These are phyloP conservation scores for Suillus luteus DNA, from an alignment of 768 basidiomycete genomes.

Conservation along the genomic window DNA sequence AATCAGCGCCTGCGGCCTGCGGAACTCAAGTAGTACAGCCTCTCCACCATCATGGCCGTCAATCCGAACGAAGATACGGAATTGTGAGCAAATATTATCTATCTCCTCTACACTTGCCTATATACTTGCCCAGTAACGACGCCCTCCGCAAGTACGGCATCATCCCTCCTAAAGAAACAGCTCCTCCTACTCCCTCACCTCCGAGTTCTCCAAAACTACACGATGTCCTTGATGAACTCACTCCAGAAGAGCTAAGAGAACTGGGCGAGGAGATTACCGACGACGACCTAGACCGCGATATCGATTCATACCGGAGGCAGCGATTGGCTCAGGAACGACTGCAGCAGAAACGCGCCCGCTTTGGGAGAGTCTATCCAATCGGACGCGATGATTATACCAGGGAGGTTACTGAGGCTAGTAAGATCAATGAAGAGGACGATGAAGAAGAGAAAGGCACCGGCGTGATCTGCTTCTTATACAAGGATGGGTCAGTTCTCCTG, in stretches of 20 bases:
- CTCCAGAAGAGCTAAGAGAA: slow-evolving; percentile 62
- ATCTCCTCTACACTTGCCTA: slow-evolving; percentile 3
- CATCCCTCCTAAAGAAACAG: slow-evolving; percentile 69
- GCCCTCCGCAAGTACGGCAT: slow-evolving; percentile 92
- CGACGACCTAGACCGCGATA: slow-evolving; percentile 74
- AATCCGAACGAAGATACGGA: slow-evolving; percentile 94
- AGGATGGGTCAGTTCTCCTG: slow-evolving; percentile 74
- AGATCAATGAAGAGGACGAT: slow-evolving; percentile 63
- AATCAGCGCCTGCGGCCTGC: slow-evolving; percentile 1
- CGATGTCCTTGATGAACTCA: slow-evolving; percentile 65
- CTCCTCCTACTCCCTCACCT: slow-evolving; percentile 78
- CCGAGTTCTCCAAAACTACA: slow-evolving; percentile 74
- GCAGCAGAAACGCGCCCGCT: slow-evolving; percentile 62
- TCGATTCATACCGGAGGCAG: slow-evolving; percentile 65
- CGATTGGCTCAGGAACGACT: slow-evolving; percentile 63
- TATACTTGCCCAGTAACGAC: slow-evolving; percentile 69
- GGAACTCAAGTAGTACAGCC: neutral
- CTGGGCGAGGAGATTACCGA: slow-evolving; percentile 73
- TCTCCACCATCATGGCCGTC: slow-evolving; percentile 57
- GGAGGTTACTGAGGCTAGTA: slow-evolving; percentile 94
- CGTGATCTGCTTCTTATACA: slow-evolving; percentile 93
- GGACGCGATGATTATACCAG: slow-evolving; percentile 91
- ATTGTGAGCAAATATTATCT: slow-evolving; percentile 61
- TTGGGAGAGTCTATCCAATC: slow-evolving; percentile 87
- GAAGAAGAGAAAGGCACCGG: slow-evolving; percentile 78